Conservation (phyloP, 1,284 basidiomycete genomes). For the Trichosporon inkin region DNA sequence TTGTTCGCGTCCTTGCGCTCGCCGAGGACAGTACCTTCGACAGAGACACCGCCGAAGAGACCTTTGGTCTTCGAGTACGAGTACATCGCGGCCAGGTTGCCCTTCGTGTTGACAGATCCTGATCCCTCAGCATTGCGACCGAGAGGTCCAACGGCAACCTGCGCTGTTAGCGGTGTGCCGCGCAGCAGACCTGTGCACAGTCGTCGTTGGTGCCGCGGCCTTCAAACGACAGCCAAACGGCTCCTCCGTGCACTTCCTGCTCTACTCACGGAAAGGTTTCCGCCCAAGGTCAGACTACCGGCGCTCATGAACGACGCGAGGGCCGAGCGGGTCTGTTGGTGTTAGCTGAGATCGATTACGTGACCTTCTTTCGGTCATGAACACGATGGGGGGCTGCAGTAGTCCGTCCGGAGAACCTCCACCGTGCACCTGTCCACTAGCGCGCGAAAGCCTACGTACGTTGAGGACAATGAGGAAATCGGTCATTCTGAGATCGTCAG, state of each 20-base stretch:
- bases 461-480: slow-evolving; percentile 94
- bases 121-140: slow-evolving; percentile 92
- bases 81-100: slow-evolving; percentile 92
- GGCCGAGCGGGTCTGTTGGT: slow-evolving; percentile 49
- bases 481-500: slow-evolving; percentile 66
- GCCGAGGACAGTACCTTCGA: slow-evolving; percentile 91
- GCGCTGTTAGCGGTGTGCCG: neutral
- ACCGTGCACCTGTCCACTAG: slow-evolving; percentile 1
- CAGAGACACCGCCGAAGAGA: slow-evolving; percentile 70
- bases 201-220: too few relatives aligned
- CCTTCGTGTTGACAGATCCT: slow-evolving; percentile 78
- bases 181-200: too few relatives aligned
- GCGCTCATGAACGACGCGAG: slow-evolving; percentile 90
- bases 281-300: slow-evolving; percentile 64
- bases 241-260: too few relatives aligned
- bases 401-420: neutral
- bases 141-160: slow-evolving; percentile 81
- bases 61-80: slow-evolving; percentile 93
- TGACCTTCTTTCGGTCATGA: slow-evolving; percentile 33
- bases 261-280: slow-evolving; percentile 22
- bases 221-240: too few relatives aligned
- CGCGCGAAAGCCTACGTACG: slow-evolving; percentile 53
- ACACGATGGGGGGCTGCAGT: neutral
- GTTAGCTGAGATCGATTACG: slow-evolving; percentile 13
- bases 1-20: slow-evolving; percentile 89